A percentile compares a stretch with the other conserved stretches of the same genome.
Evolutionary conservation across 1,284 basidiomycete species (phyloP).

Genomic region (Ceratobasidium sp.): DNA sequence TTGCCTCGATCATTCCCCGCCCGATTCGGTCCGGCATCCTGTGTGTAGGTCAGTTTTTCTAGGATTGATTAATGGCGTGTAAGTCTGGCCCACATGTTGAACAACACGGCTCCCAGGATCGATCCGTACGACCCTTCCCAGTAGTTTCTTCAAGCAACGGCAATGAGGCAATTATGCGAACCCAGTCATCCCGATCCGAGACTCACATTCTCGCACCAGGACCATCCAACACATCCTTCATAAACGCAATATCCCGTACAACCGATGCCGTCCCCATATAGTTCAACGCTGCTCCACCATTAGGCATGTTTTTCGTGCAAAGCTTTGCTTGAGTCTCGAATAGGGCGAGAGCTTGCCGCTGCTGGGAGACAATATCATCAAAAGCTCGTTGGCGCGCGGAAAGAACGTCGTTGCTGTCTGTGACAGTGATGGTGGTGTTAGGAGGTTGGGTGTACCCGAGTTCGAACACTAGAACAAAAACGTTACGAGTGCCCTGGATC

Average conservation of each 20-base stretch:
- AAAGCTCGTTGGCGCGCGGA: too few relatives aligned
- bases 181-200: neutral
- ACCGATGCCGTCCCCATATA: slow-evolving; percentile 64
- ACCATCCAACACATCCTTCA: slow-evolving; percentile 59
- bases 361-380: slow-evolving; percentile 57
- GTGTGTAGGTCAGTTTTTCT: neutral
- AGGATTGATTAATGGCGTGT: too few relatives aligned
- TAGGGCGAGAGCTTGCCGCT: slow-evolving; percentile 57
- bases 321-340: slow-evolving; percentile 58
- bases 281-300: slow-evolving; percentile 55
- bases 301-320: slow-evolving; percentile 57
- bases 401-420: too few relatives aligned
- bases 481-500: slow-evolving; percentile 57
- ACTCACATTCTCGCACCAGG: slow-evolving; percentile 60
- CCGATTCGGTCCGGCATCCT: slow-evolving; percentile 50
- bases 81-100: slow-evolving; percentile 53
- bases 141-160: slow-evolving; percentile 46
- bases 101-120: slow-evolving; percentile 54
- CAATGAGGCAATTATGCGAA: neutral
- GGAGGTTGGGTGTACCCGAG: slow-evolving; percentile 10
- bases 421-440: slow-evolving; percentile 50
- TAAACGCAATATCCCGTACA: slow-evolving; percentile 62
- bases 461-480: neutral
- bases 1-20: slow-evolving; percentile 50
- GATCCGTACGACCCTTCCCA: slow-evolving; percentile 51